Evolutionary conservation across 2,329 filamentous ascomycete genomes (phyloP).

Genomic region (Rhinocladiella similis): DNA sequence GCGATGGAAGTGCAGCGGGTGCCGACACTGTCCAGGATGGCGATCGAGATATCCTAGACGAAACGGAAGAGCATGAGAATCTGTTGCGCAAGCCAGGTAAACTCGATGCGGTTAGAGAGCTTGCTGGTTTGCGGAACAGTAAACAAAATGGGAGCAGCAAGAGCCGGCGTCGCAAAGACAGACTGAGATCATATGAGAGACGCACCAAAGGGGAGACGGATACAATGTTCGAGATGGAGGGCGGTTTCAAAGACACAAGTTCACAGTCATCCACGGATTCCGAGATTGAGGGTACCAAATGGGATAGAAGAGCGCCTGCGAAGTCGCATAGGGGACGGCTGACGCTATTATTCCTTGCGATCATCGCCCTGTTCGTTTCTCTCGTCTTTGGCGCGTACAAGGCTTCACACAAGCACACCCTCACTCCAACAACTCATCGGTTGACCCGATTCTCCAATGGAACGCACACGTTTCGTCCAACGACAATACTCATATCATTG

Average conservation of each 20-base stretch:
- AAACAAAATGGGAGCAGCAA: slow-evolving; percentile 39
- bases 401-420: slow-evolving; percentile 43
- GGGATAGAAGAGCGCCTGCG: slow-evolving; percentile 33
- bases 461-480: slow-evolving; percentile 83
- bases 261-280: slow-evolving; percentile 60
- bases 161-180: slow-evolving; percentile 44
- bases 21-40: slow-evolving; percentile 9
- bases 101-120: slow-evolving; percentile 39
- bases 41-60: slow-evolving; percentile 56
- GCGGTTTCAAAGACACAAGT: slow-evolving; percentile 66
- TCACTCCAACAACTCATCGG: slow-evolving; percentile 26
- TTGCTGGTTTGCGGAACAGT: slow-evolving; percentile 39
- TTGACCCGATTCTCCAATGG: slow-evolving; percentile 65
- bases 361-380: slow-evolving; percentile 55
- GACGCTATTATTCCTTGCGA: slow-evolving; percentile 34
- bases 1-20: slow-evolving; percentile 7
- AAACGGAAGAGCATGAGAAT: slow-evolving; percentile 65
- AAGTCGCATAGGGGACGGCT: slow-evolving; percentile 30
- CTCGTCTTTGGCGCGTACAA: slow-evolving; percentile 59
- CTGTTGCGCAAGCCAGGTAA: slow-evolving; percentile 44
- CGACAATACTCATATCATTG: slow-evolving; percentile 88
- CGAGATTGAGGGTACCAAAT: slow-evolving; percentile 48
- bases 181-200: slow-evolving; percentile 50
- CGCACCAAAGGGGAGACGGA: slow-evolving; percentile 59
- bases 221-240: slow-evolving; percentile 89